Base-by-base conservation (phyloP, 139 green algal genomes). In the Cymbomonas tetramitiformis region DNA sequence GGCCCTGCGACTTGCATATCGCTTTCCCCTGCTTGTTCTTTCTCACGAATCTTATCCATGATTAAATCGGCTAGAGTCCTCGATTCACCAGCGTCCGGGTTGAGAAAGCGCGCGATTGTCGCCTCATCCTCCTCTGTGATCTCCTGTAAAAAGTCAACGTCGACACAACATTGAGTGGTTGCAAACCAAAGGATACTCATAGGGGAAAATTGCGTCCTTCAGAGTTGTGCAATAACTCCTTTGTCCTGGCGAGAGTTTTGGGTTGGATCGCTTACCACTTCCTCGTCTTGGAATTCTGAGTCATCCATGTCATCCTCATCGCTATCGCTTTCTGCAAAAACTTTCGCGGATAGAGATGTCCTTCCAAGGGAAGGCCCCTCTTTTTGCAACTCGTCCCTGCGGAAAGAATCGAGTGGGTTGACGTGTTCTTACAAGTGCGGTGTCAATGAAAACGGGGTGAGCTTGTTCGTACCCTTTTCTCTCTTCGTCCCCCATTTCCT, bases 21-120 rank as follows among this genome's bases (percentile, higher is more conserved):
- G 62, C 15, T 15, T 46, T 18, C 57, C 63, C 39, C 43, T 38
- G 26, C 60, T 19, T 28, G 34, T 61, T 80, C 60, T 40, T 75
- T 72, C 51, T 83, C 77, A 10, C 68, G 58, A 5, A 93, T 86
- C 33, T 83, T 85, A 1, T 78, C 64, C 69, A 93, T 55, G 39
- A 98, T 90, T 31, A 96, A 65, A 60, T 96, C 91, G 2, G 80
- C 77, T 29, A 98, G 64, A 5, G 79, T 87, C 18, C 65, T 57
- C 21, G 69, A 29, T 10, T 46, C 23, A 10, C 26, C n/a, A 18
- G 36, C 9, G 24, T 40, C 33, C 9, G 60, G 10, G 15, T 28
- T 51, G 76, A 84, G 75, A 57, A 96, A 96, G 7, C 82, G 79
- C 4, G 67, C 73, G 46, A 96, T 65, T 1, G 83, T 85, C 0